Base-by-base conservation (phyloP, 176 grass and related monocot genomes). In the Hyparrhenia diplandra region DNA sequence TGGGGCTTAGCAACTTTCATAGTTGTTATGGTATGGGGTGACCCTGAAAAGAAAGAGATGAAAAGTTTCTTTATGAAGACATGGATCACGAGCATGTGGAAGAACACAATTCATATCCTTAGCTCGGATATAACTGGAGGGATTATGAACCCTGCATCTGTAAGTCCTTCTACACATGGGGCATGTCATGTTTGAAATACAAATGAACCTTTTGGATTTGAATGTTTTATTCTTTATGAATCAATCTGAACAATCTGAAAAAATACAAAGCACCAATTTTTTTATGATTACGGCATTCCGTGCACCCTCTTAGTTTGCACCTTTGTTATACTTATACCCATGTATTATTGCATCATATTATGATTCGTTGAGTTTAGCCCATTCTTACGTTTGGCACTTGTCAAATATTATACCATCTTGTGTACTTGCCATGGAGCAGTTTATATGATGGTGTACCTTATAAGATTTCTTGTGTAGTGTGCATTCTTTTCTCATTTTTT, bases 111-210 rank as follows among this genome's bases (percentile, higher is more conserved):
- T 85, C 92, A 99, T 89, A 82, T 99, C 29, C 90, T 99, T 74
- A 94, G 96, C 67, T 99, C 92, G 4, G 96, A 98, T 83, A 85
- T 93, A 70, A 95, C 90, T 75, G 96, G 96, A 76, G 96, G 96
- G 65, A 88, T 98, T 77, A 98, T 98, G 96, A 98, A 98, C 67
- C 92, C 96, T 84, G 96, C 96, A 81, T 95, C 92, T 84, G 96
- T 98, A 89, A 93, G 90, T 84, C 23, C 80, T 65, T 83, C 63
- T 77, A 78, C 18, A 71, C 72, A 51, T 74, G 72, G 16, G 21
- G 27, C 43, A 36, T 37, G 41, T 11, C 62, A 64, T 71, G 25
- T 43, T 37, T 89, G 16, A n/a, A 64, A n/a, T 59, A 45, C 21
- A 71, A 77, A 85, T 31, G 6, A 47, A 82, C 37, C 36, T 82